Base-by-base conservation (phyloP, 768 basidiomycete genomes). In the Leccinellum luteum region DNA sequence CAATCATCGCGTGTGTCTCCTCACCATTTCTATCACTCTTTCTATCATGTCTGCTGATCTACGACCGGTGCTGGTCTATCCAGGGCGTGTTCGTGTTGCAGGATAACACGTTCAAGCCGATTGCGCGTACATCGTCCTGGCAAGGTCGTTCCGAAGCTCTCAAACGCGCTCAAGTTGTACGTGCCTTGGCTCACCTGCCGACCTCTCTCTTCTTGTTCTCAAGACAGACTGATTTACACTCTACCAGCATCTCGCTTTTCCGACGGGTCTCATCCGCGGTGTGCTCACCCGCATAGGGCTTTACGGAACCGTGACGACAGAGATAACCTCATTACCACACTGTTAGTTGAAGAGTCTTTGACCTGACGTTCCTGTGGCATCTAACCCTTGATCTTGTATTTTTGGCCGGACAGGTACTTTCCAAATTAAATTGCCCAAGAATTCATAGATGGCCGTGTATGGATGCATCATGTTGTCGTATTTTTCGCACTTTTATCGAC, bases 21-120 rank as follows among this genome's bases (percentile, higher is more conserved):
- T 19, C 48, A 2, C n/a, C 17, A 2, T n/a, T 31, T 49, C 27
- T n/a, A 15, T 27, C 17, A 43, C 19, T 56, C 7, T 28, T 0
- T 9, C 1, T 27, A 41, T 51, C 27, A 15, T 7, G 25, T 28
- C 15, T 48, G n/a, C 55, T 31, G 25, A 13, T 17, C 3, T 30
- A 8, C 7, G 25, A 21, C 3, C 8, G 25, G 2, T 25, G 15
- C 6, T 12, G 23, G 47, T 8, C 28, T 48, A n/a, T 32, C 19
- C 51, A 96, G 93, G 94, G 94, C 5, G 86, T 95, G 15, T 97
- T 94, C 60, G 95, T 97, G 4, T 79, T 98, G 1, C 94, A 96
- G 73, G 94, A 97, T 62, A 92, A 94, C 64, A 73, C 85, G 0
- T 97, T 97, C 76, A 93, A 89, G 64, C 92, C 95, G 0, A 84